Conservation (phyloP, 257 asterid species). For the Voacanga thouarsii region DNA sequence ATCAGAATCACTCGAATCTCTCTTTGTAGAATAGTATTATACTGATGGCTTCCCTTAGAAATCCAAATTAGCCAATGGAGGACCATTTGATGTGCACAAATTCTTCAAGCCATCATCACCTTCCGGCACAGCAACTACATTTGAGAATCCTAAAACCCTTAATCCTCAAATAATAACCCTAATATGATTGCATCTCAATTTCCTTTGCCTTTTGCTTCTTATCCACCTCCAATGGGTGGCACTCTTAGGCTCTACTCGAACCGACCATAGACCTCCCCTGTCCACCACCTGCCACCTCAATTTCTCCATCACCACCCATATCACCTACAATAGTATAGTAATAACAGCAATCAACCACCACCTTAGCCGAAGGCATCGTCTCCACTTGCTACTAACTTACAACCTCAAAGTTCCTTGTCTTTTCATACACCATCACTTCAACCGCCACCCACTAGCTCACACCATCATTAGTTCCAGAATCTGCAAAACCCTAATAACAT, state of each 20-base stretch:
- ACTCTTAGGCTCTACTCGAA: conserved; percentile 43
- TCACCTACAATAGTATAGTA: conserved; percentile 41
- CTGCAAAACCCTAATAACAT: conserved; percentile 42
- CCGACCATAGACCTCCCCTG: conserved; percentile 50
- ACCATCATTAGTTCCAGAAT: conserved; percentile 39
- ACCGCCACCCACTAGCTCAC: conserved; percentile 46
- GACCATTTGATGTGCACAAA: conserved; percentile 69
- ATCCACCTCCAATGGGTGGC: conserved; percentile 64
- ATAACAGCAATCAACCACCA: conserved; percentile 32
- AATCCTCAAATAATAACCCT: conserved; percentile 49
- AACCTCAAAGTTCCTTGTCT: conserved; percentile 78
- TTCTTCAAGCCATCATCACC: conserved; percentile 54
- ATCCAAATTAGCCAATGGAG: conserved; percentile 67
- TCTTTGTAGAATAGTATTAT: background rate
- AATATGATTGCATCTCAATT: conserved; percentile 42
- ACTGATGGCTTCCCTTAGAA: conserved; percentile 74
- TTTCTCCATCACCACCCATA: conserved; percentile 28
- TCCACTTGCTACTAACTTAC: conserved; percentile 39
- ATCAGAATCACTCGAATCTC: conserved; percentile 1
- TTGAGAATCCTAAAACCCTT: conserved; percentile 37
- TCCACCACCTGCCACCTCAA: conserved; percentile 34
- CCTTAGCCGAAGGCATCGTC: conserved; percentile 31
- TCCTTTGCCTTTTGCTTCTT: conserved; percentile 68
- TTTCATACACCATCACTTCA: conserved; percentile 80
- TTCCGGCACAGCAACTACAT: conserved; percentile 21